Evolutionary conservation across 108 stramenopile genomes (phyloP), one percentile per base, ranked within the genome.

Genomic region (Pseudonitzschia multistriata): DNA sequence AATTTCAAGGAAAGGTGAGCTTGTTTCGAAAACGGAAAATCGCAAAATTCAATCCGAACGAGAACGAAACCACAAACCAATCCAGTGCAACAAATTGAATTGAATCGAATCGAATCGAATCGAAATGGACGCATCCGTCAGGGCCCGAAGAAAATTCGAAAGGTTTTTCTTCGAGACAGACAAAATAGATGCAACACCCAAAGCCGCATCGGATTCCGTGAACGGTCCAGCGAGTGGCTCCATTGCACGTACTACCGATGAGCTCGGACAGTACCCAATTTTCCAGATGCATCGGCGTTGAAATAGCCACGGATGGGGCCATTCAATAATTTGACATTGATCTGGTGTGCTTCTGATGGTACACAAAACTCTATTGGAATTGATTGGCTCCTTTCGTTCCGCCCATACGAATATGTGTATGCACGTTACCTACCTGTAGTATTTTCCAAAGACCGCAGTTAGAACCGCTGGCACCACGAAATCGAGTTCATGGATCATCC

Each of bases 391-490:
- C 6, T 37, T 37, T 37, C 30, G 4, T 6, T n/a, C 29, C 30
- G 25, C 30, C 4, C 29, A 5, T 28, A 27, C 11, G 59, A 10
- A 5, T 30, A 27, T n/a, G n/a, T 25, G 59, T 25, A 28, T 60
- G 59, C 28, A 5, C 25, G 31, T 8, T 35, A 47, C 77, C 10
- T 67, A 78, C 77, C 77, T 78, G 57, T 80, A 83, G 69, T 80
- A 83, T 71, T 85, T 84, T 21, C 92, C 89, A 53, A 73, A 80
- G 13, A 93, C 74, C 7, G 92, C 92, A 2, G 88, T 89, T 59
- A 89, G 66, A 11, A 93, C 66, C 2, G 86, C 92, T 0, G 89
- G 87, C n/a, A 85, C 70, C 21, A 90, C 88, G 65, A 88, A 93
- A 67, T 93, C 92, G 40, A 85, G 60, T 64, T 93, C 88, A 3